These are phyloP conservation scores for Mucor piriformis DNA, from an alignment of 371 early-diverging fungal species.

Conservation along the genomic window DNA sequence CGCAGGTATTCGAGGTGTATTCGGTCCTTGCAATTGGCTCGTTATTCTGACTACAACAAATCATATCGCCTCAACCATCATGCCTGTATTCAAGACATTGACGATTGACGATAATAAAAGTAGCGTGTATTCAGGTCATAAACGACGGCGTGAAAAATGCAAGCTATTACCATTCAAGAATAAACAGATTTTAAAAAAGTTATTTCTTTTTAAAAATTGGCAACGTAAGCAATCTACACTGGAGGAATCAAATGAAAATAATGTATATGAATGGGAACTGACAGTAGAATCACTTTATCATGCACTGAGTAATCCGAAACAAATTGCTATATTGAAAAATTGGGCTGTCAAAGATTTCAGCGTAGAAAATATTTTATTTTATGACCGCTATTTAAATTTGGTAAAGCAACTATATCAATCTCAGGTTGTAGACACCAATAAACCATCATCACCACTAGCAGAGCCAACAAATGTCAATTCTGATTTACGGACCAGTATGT, in stretches of 20 bases:
- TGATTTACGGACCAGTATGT: not conserved
- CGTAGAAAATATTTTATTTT: conserved; percentile 42
- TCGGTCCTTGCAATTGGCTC: conserved; percentile 21
- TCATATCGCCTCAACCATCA: conserved; percentile 11
- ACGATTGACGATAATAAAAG: not conserved
- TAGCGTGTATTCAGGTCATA: not conserved
- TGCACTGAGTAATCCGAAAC: conserved; percentile 19
- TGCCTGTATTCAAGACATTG: conserved; percentile 15
- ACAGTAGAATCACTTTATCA: conserved; percentile 23
- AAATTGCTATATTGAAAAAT: conserved; percentile 16
- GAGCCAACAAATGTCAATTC: too few relatives aligned
- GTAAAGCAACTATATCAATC: not conserved
- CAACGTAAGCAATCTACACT: not conserved
- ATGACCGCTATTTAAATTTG: conserved; percentile 29
- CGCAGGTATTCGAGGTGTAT: not conserved
- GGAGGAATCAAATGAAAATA: not conserved
- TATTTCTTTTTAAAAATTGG: too few relatives aligned
- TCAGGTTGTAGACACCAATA: not conserved
- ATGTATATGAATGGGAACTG: not conserved
- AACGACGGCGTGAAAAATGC: not conserved
- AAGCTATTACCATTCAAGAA: not conserved
- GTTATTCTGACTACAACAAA: conserved; percentile 11
- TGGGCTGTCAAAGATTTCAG: conserved; percentile 47
- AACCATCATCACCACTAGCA: too few relatives aligned
- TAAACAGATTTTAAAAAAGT: not conserved